Base-by-base conservation (phyloP, 2,329 filamentous ascomycete genomes). In the Arthrobotrys sphaeroides region DNA sequence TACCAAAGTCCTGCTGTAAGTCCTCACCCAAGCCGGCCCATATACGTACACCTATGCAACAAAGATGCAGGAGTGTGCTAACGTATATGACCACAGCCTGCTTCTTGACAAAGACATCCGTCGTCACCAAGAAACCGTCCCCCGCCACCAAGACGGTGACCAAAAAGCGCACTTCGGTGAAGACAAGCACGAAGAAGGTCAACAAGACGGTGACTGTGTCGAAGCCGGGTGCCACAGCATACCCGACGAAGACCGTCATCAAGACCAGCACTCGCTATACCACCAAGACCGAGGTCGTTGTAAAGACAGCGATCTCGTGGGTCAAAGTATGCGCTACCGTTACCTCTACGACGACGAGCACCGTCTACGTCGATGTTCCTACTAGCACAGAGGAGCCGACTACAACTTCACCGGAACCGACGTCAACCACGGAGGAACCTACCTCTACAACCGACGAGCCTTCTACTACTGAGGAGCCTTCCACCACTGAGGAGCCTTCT, bases 1-100 rank as follows among this genome's bases (percentile, higher is more conserved):
- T 57, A 38, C 51, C 51, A 5, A 7, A 16, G 22, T 57, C 51
- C 1, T 57, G 51, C 51, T 57, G 51, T 57, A 38, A 38, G 51
- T 51, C 7, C 13, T 6, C 7, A 5, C 9, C 4, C 12, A 3
- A 22, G 6, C 24, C 9, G 45, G 10, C 2, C n/a, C 5, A 7
- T 33, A 33, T 33, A 33, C 31, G 2, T n/a, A n/a, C n/a, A n/a
- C n/a, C n/a, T n/a, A n/a, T n/a, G n/a, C n/a, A n/a, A n/a, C n/a
- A n/a, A n/a, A n/a, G 31, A 33, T 6, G 12, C 31, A 33, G 5
- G 12, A 6, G 31, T 9, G 22, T 20, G 51, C 51, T 57, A 38
- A 57, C 26, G n/a, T 7, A 33, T 33, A n/a, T 12, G 5, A 10
- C 18, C 20, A 18, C 22, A 57, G 51, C 51, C 38, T 57, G 51